Evolutionary conservation across 2,329 filamentous ascomycete genomes (phyloP).

Genomic region (Magnaporthales sp.): DNA sequence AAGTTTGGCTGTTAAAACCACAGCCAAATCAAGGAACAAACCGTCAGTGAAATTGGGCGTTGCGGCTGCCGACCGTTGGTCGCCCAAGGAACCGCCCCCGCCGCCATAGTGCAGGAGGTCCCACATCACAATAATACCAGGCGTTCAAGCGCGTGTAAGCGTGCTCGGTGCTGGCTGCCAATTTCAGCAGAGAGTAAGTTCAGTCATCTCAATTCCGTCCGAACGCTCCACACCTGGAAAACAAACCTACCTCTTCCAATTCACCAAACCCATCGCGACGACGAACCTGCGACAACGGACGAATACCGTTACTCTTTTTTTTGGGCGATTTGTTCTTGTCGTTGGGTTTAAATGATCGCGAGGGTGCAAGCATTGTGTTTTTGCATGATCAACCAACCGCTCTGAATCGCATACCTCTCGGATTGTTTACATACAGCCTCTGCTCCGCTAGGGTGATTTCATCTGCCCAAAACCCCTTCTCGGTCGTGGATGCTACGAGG

Average conservation of each 20-base stretch:
- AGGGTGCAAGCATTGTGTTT: neutral
- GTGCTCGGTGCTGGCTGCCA: neutral
- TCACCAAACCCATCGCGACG: slow-evolving; percentile 13
- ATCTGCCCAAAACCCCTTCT: neutral
- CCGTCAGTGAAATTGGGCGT: slow-evolving; percentile 1
- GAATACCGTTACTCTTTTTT: neutral
- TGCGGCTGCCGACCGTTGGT: slow-evolving; percentile 9
- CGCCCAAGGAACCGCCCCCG: slow-evolving; percentile 18
- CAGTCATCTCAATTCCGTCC: neutral
- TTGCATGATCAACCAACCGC: neutral
- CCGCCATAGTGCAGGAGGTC: slow-evolving; percentile 10
- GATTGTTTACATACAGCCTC: neutral
- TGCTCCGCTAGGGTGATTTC: neutral
- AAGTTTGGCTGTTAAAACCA: neutral
- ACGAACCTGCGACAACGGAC: neutral
- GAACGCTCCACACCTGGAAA: neutral
- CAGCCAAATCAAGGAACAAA: neutral
- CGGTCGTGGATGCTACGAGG: neutral
- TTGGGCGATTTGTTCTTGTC: neutral
- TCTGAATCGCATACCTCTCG: neutral
- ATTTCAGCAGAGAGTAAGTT: slow-evolving; percentile 1
- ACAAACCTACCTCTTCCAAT: neutral
- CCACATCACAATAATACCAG: slow-evolving; percentile 6
- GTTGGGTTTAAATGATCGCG: neutral
- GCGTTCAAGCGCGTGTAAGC: neutral